Evolutionary conservation across 306 rosid species (phyloP).

Genomic region (Gastrolobium bilobum): DNA sequence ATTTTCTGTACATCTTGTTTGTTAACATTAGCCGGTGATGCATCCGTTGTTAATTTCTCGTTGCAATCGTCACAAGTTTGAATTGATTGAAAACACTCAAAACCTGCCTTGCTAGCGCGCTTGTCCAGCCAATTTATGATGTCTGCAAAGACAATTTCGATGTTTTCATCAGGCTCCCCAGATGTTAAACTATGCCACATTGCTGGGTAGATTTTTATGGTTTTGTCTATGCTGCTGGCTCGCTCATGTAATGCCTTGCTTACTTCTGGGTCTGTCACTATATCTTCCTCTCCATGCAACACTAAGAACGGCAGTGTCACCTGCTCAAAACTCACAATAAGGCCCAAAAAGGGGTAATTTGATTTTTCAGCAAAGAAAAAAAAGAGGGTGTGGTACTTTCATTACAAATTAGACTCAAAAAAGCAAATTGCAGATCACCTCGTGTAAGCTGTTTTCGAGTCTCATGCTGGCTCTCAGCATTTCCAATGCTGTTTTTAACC

Average conservation of each 20-base stretch:
- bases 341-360: neutral
- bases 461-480: conserved; percentile 77
- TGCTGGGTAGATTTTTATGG: conserved; percentile 76
- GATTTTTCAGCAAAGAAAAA: neutral
- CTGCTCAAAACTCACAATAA: conserved; percentile 45
- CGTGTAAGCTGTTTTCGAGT: conserved; percentile 67
- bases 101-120: conserved; percentile 32
- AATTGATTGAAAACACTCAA: conserved; percentile 35
- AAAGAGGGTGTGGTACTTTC: neutral
- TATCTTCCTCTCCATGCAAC: conserved; percentile 90
- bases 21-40: neutral
- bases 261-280: conserved; percentile 90
- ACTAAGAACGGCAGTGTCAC: conserved; percentile 81
- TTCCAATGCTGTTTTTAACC: conserved; percentile 87
- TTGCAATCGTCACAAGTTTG: neutral
- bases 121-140: conserved; percentile 74
- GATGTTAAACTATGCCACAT: conserved; percentile 92
- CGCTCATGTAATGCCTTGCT: conserved; percentile 71
- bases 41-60: conserved; percentile 21
- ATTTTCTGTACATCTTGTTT: neutral
- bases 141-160: conserved; percentile 71
- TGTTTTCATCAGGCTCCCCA: conserved; percentile 84
- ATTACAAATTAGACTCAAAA: neutral
- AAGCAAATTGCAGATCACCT: conserved; percentile 49
- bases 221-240: conserved; percentile 85